Evolutionary conservation across 306 rosid genomes (phyloP).

Genomic region (Rosa chinensis): DNA sequence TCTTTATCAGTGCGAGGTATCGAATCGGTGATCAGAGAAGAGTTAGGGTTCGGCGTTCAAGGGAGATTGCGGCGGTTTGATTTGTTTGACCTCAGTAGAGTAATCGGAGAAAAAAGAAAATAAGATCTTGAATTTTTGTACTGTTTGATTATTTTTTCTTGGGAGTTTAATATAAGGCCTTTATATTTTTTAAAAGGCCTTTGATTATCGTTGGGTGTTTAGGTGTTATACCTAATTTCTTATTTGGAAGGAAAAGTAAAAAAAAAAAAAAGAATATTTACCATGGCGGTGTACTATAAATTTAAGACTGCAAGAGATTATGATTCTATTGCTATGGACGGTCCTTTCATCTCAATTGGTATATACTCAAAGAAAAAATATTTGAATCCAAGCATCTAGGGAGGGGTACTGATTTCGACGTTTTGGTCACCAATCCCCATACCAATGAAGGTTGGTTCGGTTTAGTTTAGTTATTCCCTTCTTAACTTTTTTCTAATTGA

Average conservation of each 20-base stretch:
- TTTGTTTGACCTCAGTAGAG: constrained; percentile 54
- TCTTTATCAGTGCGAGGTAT: background rate
- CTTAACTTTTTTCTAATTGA: constrained; percentile 13
- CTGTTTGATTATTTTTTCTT: constrained; percentile 49
- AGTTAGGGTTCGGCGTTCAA: background rate
- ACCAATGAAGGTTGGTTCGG: constrained; percentile 99
- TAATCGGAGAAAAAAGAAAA: constrained; percentile 38
- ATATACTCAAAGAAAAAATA: constrained; percentile 94
- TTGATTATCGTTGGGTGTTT: constrained; percentile 49
- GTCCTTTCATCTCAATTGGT: constrained; percentile 99
- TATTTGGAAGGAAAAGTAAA: constrained; percentile 49
- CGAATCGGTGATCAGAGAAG: constrained; percentile 19
- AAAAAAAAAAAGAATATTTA: constrained; percentile 34
- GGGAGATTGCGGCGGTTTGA: constrained; percentile 64
- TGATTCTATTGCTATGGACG: constrained; percentile 99
- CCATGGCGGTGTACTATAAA: constrained; percentile 99
- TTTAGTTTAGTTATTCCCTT: constrained; percentile 34
- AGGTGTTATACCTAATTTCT: constrained; percentile 37
- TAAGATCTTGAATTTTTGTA: constrained; percentile 62
- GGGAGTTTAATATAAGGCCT: constrained; percentile 62
- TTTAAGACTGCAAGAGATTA: constrained; percentile 99
- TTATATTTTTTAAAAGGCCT: constrained; percentile 53
- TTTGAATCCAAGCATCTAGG: constrained; percentile 99
- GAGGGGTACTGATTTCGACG: constrained; percentile 99
- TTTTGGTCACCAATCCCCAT: constrained; percentile 99